A percentile compares a stretch with the other conserved stretches of the same genome.
phyloP scores from a whole-genome alignment of 768 basidiomycete genomes.

The Lactarius psammicola region DNA sequence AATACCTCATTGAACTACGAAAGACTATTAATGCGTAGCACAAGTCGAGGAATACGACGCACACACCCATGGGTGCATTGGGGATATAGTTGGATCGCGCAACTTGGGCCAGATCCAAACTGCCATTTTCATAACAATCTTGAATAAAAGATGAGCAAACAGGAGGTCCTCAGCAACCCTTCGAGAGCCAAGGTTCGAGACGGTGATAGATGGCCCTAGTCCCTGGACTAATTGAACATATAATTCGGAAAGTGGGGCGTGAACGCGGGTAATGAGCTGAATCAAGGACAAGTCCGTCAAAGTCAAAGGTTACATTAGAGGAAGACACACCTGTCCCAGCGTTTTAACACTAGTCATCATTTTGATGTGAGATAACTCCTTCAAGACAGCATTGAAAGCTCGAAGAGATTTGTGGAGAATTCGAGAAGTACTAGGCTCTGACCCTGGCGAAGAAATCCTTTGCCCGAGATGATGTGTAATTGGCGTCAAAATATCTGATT shows the following conservation, averaged over 20 bases:
- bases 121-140: constrained; percentile 67
- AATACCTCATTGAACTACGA: constrained; percentile 62
- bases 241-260: constrained; percentile 54
- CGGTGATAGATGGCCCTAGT: constrained; percentile 37
- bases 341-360: constrained; percentile 65
- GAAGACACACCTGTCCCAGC: constrained; percentile 55
- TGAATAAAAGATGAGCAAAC: constrained; percentile 69
- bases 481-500: constrained; percentile 51
- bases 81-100: constrained; percentile 37
- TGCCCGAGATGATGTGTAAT: constrained; percentile 55
- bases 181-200: constrained; percentile 39
- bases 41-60: neutral
- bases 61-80: constrained; percentile 55
- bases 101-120: constrained; percentile 63
- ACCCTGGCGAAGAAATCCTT: constrained; percentile 40
- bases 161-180: constrained; percentile 47
- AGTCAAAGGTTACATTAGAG: neutral
- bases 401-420: constrained; percentile 59
- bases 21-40: constrained; percentile 13
- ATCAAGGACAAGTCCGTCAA: constrained; percentile 9
- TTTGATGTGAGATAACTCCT: constrained; percentile 69
- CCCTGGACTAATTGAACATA: constrained; percentile 55
- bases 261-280: constrained; percentile 56
- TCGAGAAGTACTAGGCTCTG: constrained; percentile 47
- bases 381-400: constrained; percentile 62